Conservation (phyloP, 2,329 filamentous ascomycete species). For the Fusarium hainanense region DNA sequence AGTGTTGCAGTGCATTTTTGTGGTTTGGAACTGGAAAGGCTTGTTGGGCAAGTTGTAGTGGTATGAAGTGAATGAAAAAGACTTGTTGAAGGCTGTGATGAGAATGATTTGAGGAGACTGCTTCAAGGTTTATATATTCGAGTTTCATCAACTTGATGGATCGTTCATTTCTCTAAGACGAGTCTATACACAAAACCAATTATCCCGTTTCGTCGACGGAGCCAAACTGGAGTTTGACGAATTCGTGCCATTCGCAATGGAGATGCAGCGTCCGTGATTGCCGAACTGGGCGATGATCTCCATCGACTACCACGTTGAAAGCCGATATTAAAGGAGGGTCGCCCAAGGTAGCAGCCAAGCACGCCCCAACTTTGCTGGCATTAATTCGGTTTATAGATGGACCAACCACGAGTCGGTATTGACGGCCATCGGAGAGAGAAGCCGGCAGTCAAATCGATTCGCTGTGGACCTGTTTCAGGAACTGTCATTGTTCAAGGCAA, state of each 20-base stretch:
- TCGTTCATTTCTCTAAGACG: background rate
- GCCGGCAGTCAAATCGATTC: conserved; percentile 24
- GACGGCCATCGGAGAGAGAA: conserved; percentile 25
- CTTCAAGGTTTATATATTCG: conserved; percentile 21
- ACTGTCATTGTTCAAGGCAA: conserved; percentile 8
- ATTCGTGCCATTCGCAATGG: conserved; percentile 28
- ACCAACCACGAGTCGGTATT: background rate
- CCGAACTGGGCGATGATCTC: conserved; percentile 17
- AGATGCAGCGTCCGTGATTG: conserved; percentile 25
- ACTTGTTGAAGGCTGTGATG: conserved; percentile 12
- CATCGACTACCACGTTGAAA: conserved; percentile 5
- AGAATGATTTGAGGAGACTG: background rate
- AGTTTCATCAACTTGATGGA: background rate
- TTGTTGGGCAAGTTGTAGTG: background rate
- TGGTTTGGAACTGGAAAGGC: background rate
- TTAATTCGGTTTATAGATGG: conserved; percentile 3
- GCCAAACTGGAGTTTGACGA: conserved; percentile 18
- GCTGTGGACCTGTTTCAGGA: conserved; percentile 21
- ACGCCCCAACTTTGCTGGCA: conserved; percentile 12
- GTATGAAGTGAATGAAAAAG: conserved; percentile 2
- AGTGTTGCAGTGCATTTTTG: conserved; percentile 22
- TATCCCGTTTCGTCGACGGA: conserved; percentile 32
- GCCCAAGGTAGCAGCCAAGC: conserved; percentile 16
- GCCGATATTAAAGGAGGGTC: conserved; percentile 23
- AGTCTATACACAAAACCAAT: conserved; percentile 12